Base-by-base conservation (phyloP, 2,329 filamentous ascomycete genomes). In the Phialophora expanda region DNA sequence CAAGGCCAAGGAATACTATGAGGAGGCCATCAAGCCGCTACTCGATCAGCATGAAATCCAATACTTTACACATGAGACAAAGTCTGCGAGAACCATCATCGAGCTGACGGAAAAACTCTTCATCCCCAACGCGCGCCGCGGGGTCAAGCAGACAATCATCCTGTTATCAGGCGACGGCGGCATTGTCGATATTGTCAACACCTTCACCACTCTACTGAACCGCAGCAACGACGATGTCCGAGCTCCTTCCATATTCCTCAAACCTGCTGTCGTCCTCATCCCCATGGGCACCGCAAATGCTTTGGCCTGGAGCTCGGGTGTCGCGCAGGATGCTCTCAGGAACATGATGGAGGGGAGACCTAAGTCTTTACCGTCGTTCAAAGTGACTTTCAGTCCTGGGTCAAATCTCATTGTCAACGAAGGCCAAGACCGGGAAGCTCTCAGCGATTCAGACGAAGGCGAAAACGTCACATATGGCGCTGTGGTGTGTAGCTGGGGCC, bases 81-180 rank as follows among this genome's bases (percentile, higher is more conserved):
- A 84, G 26, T 89, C 85, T 32, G 80, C 84, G 0, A 78, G 86
- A 1, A 90, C 86, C 12, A 84, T 97, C 48, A 81, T 82, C 5
- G 81, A 90, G 0, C 86, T 96, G 61, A 86, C 89, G 0, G 79
- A 73, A 58, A 71, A 75, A 46, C 73, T 76, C 24, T 79, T 89
- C 67, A 77, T 86, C 12, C 78, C 81, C 1, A 74, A 75, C 44
- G 86, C 86, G 14, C 82, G 81, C 64, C 62, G 77, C 59, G 81
- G 81, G 1, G 69, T 78, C 4, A 71, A 75, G 12, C 86, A 89
- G 74, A 88, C 88, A 0, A 83, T 97, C 28, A 78, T 97, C 32
- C 84, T 98, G 12, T 83, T 97, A 4, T 94, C 90, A 56, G 94
- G 94, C 6, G 94, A 98, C 76, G 94, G 94, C 14, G 94, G 93